phyloP scores from a whole-genome alignment of 257 asterid genomes.

The Thymus quinquecostatus region DNA sequence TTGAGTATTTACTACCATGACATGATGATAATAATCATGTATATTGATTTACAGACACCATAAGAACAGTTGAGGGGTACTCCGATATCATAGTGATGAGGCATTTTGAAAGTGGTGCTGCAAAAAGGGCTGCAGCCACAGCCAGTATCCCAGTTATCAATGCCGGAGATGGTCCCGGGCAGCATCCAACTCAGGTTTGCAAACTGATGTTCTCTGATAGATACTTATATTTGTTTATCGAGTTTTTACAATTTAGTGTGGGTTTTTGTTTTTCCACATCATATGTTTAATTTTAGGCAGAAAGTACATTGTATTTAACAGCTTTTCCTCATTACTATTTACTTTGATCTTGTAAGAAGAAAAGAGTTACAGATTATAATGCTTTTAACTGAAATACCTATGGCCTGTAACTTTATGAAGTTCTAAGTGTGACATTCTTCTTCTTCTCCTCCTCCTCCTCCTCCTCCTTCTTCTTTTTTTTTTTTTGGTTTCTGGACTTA shows the following conservation, averaged over 20 bases:
- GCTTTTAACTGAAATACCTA: too few relatives aligned
- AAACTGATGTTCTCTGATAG: neutral
- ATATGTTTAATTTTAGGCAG: too few relatives aligned
- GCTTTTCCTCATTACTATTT: too few relatives aligned
- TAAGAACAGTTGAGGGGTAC: constrained; percentile 93
- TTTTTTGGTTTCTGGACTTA: too few relatives aligned
- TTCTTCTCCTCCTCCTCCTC: too few relatives aligned
- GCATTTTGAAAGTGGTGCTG: constrained; percentile 98
- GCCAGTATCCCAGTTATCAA: constrained; percentile 87
- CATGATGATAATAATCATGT: neutral
- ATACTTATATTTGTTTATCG: constrained; percentile 3
- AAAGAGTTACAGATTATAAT: too few relatives aligned
- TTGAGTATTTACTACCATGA: neutral
- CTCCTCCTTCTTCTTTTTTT: too few relatives aligned
- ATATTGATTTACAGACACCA: constrained; percentile 56
- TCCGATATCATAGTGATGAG: constrained; percentile 92
- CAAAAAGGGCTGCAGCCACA: constrained; percentile 77
- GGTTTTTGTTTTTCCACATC: too few relatives aligned
- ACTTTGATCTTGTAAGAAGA: too few relatives aligned
- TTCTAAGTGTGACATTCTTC: too few relatives aligned
- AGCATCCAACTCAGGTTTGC: constrained; percentile 93
- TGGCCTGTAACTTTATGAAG: too few relatives aligned
- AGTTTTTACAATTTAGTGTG: neutral
- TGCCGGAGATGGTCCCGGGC: constrained; percentile 99
- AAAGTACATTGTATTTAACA: too few relatives aligned